Percentiles rank a stretch among this genome's conserved stretches.
phyloP scores from a whole-genome alignment of 164 flowering plant species.

The Umbilicus rupestris region DNA sequence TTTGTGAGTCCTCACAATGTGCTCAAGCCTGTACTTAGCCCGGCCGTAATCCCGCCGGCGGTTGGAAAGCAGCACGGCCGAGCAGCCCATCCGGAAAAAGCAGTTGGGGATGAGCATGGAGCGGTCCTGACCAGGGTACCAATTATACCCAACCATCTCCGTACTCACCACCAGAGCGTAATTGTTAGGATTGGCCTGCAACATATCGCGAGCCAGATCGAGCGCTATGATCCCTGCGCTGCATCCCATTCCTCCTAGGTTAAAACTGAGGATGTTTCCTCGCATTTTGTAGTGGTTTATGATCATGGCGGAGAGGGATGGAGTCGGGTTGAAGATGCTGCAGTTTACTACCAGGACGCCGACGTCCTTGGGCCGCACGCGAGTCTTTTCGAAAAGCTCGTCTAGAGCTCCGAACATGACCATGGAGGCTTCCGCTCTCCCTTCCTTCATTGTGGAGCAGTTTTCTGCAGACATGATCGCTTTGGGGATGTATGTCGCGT shows the following conservation, averaged over 20 bases:
- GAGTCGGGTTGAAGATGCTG: slow-evolving; percentile 91
- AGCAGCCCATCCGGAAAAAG: slow-evolving; percentile 87
- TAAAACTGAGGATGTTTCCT: slow-evolving; percentile 78
- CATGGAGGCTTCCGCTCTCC: slow-evolving; percentile 61
- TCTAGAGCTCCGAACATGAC: slow-evolving; percentile 88
- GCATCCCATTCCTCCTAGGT: slow-evolving; percentile 90
- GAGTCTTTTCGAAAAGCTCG: slow-evolving; percentile 69
- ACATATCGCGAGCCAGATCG: slow-evolving; percentile 80
- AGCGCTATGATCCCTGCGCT: slow-evolving; percentile 69
- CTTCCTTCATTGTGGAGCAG: slow-evolving; percentile 77
- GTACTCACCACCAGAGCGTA: slow-evolving; percentile 82
- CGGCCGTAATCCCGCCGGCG: slow-evolving; percentile 57
- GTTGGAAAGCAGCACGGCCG: slow-evolving; percentile 77
- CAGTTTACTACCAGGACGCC: slow-evolving; percentile 83
- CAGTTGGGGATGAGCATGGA: slow-evolving; percentile 93
- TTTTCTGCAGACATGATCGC: slow-evolving; percentile 32
- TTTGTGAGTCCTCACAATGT: slow-evolving; percentile 82
- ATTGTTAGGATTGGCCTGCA: slow-evolving; percentile 68
- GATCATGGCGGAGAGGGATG: slow-evolving; percentile 90
- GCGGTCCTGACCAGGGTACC: slow-evolving; percentile 67
- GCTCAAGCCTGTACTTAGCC: slow-evolving; percentile 81
- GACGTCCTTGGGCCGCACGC: slow-evolving; percentile 70
- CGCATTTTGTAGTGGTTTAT: slow-evolving; percentile 93
- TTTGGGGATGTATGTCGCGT: slow-evolving; percentile 76
- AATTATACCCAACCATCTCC: slow-evolving; percentile 74